These are phyloP conservation scores for Ceratocystis variospora DNA, from an alignment of 2,329 filamentous ascomycete species.

Conservation along the genomic window DNA sequence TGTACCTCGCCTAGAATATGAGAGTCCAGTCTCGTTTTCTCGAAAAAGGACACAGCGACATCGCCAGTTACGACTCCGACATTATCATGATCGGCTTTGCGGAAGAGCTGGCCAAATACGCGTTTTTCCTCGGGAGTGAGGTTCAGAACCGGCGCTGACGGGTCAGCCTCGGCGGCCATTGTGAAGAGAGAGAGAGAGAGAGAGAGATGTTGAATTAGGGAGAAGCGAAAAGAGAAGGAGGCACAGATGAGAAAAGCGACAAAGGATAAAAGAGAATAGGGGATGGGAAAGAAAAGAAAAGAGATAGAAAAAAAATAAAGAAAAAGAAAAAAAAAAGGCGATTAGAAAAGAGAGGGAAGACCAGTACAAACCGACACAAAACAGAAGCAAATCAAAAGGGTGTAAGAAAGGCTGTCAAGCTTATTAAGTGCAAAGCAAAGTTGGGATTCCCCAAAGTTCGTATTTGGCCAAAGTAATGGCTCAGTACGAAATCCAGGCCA, in stretches of 20 bases:
- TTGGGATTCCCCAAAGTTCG: not conserved
- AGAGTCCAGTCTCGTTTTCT: slow-evolving; percentile 81
- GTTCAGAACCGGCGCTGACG: slow-evolving; percentile 53
- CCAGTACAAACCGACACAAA: not conserved
- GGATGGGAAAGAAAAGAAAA: not conserved
- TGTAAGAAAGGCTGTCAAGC: not conserved
- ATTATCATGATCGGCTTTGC: slow-evolving; percentile 79
- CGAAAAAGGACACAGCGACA: slow-evolving; percentile 92
- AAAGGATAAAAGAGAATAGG: not conserved
- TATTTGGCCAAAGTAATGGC: slow-evolving; percentile 12
- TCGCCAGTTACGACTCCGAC: slow-evolving; percentile 93
- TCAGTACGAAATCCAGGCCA: not conserved
- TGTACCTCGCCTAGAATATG: slow-evolving; percentile 74
- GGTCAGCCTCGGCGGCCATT: slow-evolving; percentile 18
- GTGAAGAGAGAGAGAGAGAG: not conserved
- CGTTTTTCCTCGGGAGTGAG: slow-evolving; percentile 85
- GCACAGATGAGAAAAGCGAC: not conserved
- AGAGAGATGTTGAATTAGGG: not conserved
- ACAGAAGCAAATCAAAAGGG: not conserved
- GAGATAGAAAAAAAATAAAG: not conserved
- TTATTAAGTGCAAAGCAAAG: not conserved
- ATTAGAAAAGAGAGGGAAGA: not conserved
- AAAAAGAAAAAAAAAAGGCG: not conserved
- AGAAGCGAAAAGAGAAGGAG: not conserved
- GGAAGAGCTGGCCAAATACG: slow-evolving; percentile 83